A percentile compares a stretch with the other conserved stretches of the same genome.
phyloP scores from a whole-genome alignment of 441 rosid species.

The Eugenia klotzschiana region DNA sequence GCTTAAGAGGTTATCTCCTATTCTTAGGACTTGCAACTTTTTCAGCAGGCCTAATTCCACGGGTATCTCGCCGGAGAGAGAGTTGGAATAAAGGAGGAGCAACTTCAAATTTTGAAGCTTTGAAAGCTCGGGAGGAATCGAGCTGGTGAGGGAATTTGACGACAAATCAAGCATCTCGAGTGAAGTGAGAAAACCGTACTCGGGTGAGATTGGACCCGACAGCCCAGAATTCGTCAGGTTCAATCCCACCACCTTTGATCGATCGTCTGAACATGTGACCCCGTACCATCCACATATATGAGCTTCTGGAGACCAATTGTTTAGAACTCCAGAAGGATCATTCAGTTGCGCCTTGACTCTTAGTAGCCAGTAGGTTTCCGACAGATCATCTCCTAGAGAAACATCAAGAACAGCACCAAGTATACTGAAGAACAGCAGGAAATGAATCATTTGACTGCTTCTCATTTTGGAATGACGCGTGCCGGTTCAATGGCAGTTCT shows the following conservation, averaged over 20 bases:
- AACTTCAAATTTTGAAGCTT: constrained; percentile 49
- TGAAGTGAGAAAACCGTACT: constrained; percentile 30
- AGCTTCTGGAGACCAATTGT: constrained; percentile 38
- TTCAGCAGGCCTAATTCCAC: constrained; percentile 43
- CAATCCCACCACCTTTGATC: constrained; percentile 27
- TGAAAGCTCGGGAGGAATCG: constrained; percentile 51
- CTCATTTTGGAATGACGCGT: constrained; percentile 19
- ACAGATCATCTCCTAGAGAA: constrained; percentile 12
- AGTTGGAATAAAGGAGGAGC: constrained; percentile 53
- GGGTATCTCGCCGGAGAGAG: constrained; percentile 56
- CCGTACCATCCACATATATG: constrained; percentile 62
- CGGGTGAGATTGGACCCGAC: constrained; percentile 47
- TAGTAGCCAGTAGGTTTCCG: constrained; percentile 41
- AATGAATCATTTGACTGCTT: constrained; percentile 8
- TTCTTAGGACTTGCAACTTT: constrained; percentile 46
- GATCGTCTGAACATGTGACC: constrained; percentile 42
- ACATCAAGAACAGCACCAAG: constrained; percentile 7
- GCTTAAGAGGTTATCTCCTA: constrained; percentile 50
- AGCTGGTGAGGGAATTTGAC: constrained; percentile 37
- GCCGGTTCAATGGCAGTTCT: neutral
- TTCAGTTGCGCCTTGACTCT: constrained; percentile 35
- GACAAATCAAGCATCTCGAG: constrained; percentile 58
- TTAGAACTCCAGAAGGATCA: constrained; percentile 38
- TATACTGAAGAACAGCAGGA: constrained; percentile 14
- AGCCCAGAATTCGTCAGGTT: constrained; percentile 44